Percentiles rank a stretch among this genome's conserved stretches.
Evolutionary conservation across 2,329 filamentous ascomycete genomes (phyloP).

Genomic region (Alternaria arbusti): DNA sequence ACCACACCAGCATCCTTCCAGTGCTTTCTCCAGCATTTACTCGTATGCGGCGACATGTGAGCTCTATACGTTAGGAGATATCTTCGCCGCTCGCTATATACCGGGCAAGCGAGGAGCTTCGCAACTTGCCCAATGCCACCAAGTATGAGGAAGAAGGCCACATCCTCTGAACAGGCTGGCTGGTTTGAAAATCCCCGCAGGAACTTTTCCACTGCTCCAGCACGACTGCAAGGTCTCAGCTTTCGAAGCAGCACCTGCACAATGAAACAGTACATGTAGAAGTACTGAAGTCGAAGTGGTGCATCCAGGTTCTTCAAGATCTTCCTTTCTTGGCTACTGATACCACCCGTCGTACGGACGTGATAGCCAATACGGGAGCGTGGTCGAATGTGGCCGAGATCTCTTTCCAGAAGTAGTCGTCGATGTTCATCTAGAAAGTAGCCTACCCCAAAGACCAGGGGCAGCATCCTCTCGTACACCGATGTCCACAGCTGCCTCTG

Average conservation of each 20-base stretch:
- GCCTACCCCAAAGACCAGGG: constrained; percentile 45
- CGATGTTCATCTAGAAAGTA: constrained; percentile 48
- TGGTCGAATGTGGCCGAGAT: constrained; percentile 43
- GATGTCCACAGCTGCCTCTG: constrained; percentile 44
- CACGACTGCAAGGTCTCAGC: constrained; percentile 38
- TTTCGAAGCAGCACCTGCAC: constrained; percentile 42
- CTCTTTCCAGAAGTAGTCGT: constrained; percentile 37
- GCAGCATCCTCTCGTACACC: constrained; percentile 46
- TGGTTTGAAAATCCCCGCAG: constrained; percentile 42
- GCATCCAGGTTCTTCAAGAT: constrained; percentile 42
- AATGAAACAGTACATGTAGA: constrained; percentile 48
- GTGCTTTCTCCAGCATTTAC: constrained; percentile 41
- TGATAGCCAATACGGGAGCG: constrained; percentile 44
- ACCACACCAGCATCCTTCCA: constrained; percentile 45
- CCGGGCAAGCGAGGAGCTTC: constrained; percentile 41
- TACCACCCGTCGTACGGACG: constrained; percentile 40
- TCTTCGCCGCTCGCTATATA: constrained; percentile 40
- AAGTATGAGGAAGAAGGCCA: constrained; percentile 45
- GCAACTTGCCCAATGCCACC: constrained; percentile 45
- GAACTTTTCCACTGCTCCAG: constrained; percentile 38
- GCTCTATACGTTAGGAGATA: constrained; percentile 44
- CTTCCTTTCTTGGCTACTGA: constrained; percentile 34
- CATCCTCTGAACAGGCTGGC: constrained; percentile 43
- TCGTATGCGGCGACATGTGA: constrained; percentile 45
- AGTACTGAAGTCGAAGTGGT: constrained; percentile 44